Evolutionary conservation across 2,329 filamentous ascomycete genomes (phyloP).

Genomic region (Cercospora sojina): DNA sequence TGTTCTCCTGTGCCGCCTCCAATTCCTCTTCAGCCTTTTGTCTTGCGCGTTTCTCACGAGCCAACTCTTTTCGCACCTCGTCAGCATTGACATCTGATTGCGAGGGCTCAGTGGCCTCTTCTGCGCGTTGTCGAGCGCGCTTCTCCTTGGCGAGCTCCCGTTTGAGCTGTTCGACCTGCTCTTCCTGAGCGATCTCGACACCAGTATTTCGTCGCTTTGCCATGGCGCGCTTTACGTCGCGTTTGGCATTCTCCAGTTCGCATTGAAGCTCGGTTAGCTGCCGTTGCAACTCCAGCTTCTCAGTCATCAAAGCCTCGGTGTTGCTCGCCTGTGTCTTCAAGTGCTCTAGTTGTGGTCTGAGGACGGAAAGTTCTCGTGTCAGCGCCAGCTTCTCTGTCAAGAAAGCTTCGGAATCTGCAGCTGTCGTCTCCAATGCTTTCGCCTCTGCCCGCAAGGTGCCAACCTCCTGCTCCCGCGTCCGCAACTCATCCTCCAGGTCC

Average conservation of each 20-base stretch:
- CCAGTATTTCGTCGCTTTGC: conserved; percentile 53
- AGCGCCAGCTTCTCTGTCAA: conserved; percentile 65
- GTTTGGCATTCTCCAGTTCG: conserved; percentile 78
- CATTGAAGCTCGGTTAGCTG: conserved; percentile 75
- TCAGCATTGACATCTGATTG: conserved; percentile 36
- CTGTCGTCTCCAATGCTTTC: conserved; percentile 63
- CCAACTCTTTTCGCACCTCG: conserved; percentile 37
- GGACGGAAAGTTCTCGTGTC: conserved; percentile 56
- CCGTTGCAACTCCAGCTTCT: conserved; percentile 77
- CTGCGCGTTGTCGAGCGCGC: conserved; percentile 46
- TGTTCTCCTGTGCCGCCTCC: conserved; percentile 41
- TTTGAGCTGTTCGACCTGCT: conserved; percentile 47
- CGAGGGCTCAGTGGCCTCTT: conserved; percentile 37
- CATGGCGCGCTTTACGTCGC: conserved; percentile 60
- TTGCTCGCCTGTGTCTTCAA: conserved; percentile 57
- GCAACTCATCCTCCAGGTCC: conserved; percentile 52
- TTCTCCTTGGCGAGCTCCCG: conserved; percentile 49
- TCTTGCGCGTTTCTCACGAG: conserved; percentile 35
- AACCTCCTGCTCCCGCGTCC: conserved; percentile 54
- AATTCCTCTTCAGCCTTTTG: conserved; percentile 39
- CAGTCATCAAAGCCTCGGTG: conserved; percentile 68
- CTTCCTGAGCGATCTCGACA: conserved; percentile 46
- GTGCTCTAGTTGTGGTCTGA: conserved; percentile 64
- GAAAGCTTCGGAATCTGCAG: conserved; percentile 68
- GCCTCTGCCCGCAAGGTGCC: conserved; percentile 68